Evolutionary conservation across 2,329 filamentous ascomycete species (phyloP).

Genomic region (Phaeosphaeriaceae sp.): DNA sequence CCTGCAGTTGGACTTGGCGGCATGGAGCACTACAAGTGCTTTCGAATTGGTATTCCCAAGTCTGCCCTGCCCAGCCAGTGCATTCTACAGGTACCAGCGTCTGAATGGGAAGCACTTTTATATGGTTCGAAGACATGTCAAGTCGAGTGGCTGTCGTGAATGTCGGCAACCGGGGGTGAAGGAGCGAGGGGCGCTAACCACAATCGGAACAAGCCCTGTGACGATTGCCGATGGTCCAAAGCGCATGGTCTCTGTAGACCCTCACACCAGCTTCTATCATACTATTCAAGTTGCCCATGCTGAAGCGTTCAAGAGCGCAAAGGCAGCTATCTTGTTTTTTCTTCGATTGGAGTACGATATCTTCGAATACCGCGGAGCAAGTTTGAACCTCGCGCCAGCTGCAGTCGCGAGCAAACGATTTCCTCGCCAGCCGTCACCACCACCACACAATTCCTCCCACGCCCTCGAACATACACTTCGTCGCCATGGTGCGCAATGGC

Average conservation of each 20-base stretch:
- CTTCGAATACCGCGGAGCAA: background rate
- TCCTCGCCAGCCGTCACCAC: background rate
- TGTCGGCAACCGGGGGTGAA: background rate
- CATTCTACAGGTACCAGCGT: too few species aligned
- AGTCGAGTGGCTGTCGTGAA: background rate
- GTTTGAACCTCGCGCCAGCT: background rate
- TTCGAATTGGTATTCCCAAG: too few species aligned
- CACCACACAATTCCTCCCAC: background rate
- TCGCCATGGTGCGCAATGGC: conserved; percentile 48
- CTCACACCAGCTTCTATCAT: background rate
- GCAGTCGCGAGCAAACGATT: background rate
- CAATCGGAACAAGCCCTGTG: background rate
- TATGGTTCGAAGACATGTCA: too few species aligned
- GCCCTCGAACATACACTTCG: background rate
- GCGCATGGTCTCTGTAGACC: conserved; percentile 1
- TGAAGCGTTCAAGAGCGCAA: background rate
- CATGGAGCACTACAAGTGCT: too few species aligned
- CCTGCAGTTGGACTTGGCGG: too few species aligned
- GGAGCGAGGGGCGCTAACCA: background rate
- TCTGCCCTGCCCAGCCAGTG: too few species aligned
- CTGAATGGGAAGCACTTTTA: too few species aligned
- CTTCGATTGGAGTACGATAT: background rate
- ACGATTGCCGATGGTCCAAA: conserved; percentile 1
- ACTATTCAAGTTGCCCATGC: background rate
- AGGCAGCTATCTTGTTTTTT: background rate